Percentiles rank a stretch among this genome's conserved stretches.
Conservation (phyloP, 2,329 filamentous ascomycete species). For the Claviceps maximensis region DNA sequence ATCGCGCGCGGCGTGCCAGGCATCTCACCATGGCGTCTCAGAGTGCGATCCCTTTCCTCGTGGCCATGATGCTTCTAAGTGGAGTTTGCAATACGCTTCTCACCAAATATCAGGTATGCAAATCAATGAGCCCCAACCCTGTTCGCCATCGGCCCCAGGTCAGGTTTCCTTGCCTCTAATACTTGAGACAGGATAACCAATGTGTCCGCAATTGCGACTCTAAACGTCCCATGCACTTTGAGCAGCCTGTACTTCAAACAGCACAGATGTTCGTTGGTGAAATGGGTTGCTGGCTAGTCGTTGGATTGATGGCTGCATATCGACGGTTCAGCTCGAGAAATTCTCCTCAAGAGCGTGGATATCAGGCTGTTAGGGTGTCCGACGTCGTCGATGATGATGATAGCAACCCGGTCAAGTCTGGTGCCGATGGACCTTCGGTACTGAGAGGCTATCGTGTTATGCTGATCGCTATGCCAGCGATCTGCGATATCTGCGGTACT, state of each 20-base stretch:
- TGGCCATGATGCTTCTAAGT: conserved; percentile 92
- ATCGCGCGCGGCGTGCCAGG: not conserved
- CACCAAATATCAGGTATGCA: conserved; percentile 80
- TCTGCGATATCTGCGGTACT: conserved; percentile 88
- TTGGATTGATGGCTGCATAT: conserved; percentile 57
- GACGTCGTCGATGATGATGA: conserved; percentile 22
- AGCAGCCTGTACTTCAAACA: conserved; percentile 92
- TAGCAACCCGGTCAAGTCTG: conserved; percentile 21
- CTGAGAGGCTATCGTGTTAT: conserved; percentile 59
- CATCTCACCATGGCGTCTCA: conserved; percentile 49
- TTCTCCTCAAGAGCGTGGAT: conserved; percentile 38
- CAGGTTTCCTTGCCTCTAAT: not conserved
- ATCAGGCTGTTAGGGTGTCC: conserved; percentile 49
- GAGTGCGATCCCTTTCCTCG: conserved; percentile 66
- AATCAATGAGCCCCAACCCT: not conserved
- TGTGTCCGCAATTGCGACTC: conserved; percentile 83
- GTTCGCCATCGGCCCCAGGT: not conserved
- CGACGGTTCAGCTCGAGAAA: conserved; percentile 37
- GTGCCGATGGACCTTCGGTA: conserved; percentile 41
- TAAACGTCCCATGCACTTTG: conserved; percentile 59
- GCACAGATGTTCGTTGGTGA: conserved; percentile 98
- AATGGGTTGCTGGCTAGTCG: conserved; percentile 88
- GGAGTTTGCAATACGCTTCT: conserved; percentile 94
- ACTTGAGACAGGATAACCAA: conserved; percentile 67
- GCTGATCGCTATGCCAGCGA: conserved; percentile 71